These are phyloP conservation scores for Malassezia pachydermatis DNA, from an alignment of 1,284 basidiomycete genomes.

Conservation along the genomic window DNA sequence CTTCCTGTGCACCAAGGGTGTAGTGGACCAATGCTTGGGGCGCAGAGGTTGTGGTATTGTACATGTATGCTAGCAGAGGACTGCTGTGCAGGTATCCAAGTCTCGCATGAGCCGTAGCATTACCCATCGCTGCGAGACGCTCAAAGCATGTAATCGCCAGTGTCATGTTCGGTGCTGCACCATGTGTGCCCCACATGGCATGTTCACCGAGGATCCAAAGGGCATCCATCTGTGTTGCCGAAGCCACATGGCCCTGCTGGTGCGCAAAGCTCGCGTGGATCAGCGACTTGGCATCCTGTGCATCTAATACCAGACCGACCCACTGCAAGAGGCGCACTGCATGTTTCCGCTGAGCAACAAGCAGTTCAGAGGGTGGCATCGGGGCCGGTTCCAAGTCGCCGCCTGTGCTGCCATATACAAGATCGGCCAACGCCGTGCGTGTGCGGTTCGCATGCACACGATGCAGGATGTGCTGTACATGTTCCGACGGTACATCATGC, in stretches of 20 bases:
- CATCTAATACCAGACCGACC: conserved; percentile 21
- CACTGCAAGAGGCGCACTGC: conserved; percentile 24
- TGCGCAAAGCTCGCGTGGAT: not conserved
- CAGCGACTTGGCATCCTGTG: conserved; percentile 13
- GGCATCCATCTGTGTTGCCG: conserved; percentile 24
- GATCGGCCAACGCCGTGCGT: not conserved
- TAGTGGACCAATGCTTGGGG: conserved; percentile 72
- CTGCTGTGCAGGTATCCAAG: conserved; percentile 39
- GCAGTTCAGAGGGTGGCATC: not conserved
- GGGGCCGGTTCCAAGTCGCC: not conserved
- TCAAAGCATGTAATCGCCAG: conserved; percentile 31
- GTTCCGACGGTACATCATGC: not conserved
- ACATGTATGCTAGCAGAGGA: not conserved
- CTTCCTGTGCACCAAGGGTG: conserved; percentile 80
- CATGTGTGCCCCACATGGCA: conserved; percentile 45
- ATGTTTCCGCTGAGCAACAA: conserved; percentile 1
- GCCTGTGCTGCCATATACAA: not conserved
- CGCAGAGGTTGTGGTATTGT: not conserved
- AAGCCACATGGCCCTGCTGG: not conserved
- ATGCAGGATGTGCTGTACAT: not conserved
- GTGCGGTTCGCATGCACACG: not conserved
- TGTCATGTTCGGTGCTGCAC: conserved; percentile 25
- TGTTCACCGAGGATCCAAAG: conserved; percentile 43
- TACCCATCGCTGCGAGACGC: conserved; percentile 28
- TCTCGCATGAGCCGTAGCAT: conserved; percentile 40